A percentile compares a stretch with the other conserved stretches of the same genome.
phyloP scores from a whole-genome alignment of 306 rosid genomes.

The Prunus mira region DNA sequence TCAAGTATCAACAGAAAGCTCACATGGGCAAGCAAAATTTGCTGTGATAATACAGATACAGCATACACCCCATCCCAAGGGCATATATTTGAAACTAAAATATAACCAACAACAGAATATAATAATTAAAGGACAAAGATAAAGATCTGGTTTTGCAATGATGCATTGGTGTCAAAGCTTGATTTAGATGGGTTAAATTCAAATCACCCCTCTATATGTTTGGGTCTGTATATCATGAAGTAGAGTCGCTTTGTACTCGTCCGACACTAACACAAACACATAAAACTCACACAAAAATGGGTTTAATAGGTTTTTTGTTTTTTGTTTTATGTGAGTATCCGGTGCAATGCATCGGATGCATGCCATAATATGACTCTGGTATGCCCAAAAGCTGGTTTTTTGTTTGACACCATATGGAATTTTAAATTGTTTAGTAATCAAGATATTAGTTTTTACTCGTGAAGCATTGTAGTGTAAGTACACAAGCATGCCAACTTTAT shows the following conservation, averaged over 20 bases:
- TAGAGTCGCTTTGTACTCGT: too few species aligned
- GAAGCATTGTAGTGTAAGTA: background rate
- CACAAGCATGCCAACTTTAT: background rate
- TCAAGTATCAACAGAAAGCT: conserved; percentile 13
- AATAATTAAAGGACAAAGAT: background rate
- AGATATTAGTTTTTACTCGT: background rate
- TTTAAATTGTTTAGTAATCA: too few species aligned
- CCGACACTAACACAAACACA: background rate
- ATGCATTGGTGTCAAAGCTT: conserved; percentile 11
- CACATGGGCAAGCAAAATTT: conserved; percentile 21
- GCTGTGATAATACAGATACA: conserved; percentile 3
- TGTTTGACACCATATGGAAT: too few species aligned
- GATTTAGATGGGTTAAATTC: background rate
- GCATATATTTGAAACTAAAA: background rate
- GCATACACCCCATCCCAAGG: background rate
- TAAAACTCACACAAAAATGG: background rate
- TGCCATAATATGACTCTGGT: background rate
- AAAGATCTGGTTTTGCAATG: background rate
- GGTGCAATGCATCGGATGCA: background rate
- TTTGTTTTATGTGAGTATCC: too few species aligned
- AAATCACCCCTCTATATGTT: background rate
- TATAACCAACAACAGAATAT: background rate
- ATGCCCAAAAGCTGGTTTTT: too few species aligned
- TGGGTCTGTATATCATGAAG: background rate
- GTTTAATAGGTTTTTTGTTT: background rate